A percentile compares a stretch with the other conserved stretches of the same genome.
These are phyloP conservation scores for Aspergillus sp. DNA, from an alignment of 2,329 filamentous ascomycete genomes.

Conservation along the genomic window DNA sequence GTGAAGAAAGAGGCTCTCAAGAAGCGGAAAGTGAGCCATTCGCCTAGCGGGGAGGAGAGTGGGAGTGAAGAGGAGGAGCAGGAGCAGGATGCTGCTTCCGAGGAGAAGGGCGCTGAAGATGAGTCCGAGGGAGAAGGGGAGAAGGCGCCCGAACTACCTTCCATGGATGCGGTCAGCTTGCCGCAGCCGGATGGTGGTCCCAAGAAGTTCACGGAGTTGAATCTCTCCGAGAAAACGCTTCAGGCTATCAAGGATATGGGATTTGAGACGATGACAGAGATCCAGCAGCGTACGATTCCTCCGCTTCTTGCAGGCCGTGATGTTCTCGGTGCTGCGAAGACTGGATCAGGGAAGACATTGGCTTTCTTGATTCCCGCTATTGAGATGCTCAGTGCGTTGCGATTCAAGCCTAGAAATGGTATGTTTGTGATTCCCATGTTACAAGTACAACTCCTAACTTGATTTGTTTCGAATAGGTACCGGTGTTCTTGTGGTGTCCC, in stretches of 20 bases:
- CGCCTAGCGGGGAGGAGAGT: constrained; percentile 36
- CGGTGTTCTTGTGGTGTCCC: constrained; percentile 88
- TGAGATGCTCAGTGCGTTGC: constrained; percentile 85
- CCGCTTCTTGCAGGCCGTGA: constrained; percentile 86
- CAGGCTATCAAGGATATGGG: constrained; percentile 88
- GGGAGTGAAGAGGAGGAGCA: constrained; percentile 28
- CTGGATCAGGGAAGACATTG: constrained; percentile 91
- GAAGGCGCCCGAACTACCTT: constrained; percentile 52
- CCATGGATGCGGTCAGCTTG: constrained; percentile 51
- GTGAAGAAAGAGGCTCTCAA: constrained; percentile 30
- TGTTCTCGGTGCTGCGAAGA: constrained; percentile 93
- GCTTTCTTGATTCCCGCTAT: constrained; percentile 92
- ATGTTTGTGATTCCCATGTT: constrained; percentile 14
- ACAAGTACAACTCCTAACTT: constrained; percentile 6
- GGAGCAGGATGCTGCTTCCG: constrained; percentile 32
- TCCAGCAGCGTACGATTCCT: constrained; percentile 83
- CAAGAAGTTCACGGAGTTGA: constrained; percentile 75
- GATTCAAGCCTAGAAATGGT: constrained; percentile 91
- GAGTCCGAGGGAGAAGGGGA: constrained; percentile 30
- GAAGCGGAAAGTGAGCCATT: constrained; percentile 40
- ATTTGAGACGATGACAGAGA: constrained; percentile 93
- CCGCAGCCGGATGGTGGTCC: constrained; percentile 61
- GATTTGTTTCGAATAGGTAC: constrained; percentile 51
- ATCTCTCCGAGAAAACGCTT: constrained; percentile 84
- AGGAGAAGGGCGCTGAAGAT: constrained; percentile 26